Percentiles rank a stretch among this genome's conserved stretches.
phyloP scores from a whole-genome alignment of 2,329 filamentous ascomycete genomes.

The Westerdykella sp. region DNA sequence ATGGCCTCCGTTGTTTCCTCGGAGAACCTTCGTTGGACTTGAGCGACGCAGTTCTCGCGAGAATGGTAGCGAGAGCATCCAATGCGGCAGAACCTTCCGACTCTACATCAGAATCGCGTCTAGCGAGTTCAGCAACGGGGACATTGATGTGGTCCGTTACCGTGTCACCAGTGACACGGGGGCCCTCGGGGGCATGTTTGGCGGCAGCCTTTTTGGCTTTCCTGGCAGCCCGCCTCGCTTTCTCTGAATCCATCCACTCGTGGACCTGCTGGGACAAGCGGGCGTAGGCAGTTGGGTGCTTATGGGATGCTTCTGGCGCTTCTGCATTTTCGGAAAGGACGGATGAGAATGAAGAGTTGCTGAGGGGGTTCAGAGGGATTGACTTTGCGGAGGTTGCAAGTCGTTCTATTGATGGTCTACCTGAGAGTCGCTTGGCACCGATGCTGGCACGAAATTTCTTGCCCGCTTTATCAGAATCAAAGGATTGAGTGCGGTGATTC shows the following conservation, averaged over 20 bases:
- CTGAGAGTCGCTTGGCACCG: conserved; percentile 39
- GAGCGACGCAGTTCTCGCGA: conserved; percentile 58
- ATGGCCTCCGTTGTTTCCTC: conserved; percentile 31
- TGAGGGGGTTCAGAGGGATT: conserved; percentile 12
- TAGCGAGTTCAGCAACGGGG: conserved; percentile 31
- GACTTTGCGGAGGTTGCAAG: conserved; percentile 16
- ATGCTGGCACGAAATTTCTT: conserved; percentile 36
- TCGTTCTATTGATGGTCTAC: conserved; percentile 36
- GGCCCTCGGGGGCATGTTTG: conserved; percentile 40
- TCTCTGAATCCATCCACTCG: conserved; percentile 80
- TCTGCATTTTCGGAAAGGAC: conserved; percentile 26
- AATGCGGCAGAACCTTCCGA: conserved; percentile 67
- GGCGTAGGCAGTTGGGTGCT: conserved; percentile 26
- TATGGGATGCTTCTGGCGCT: conserved; percentile 11
- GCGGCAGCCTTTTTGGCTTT: conserved; percentile 48
- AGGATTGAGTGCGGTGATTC: conserved; percentile 38
- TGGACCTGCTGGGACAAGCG: conserved; percentile 64
- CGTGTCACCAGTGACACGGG: conserved; percentile 4
- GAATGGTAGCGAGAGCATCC: conserved; percentile 72
- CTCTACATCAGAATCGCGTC: conserved; percentile 50
- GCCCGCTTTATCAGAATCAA: conserved; percentile 35
- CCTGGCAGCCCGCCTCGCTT: conserved; percentile 56
- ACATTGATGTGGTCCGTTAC: conserved; percentile 5
- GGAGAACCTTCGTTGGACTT: conserved; percentile 30
- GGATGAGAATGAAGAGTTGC: conserved; percentile 27